Evolutionary conservation across 139 green algal genomes (phyloP).

Genomic region (Mesotaenium endlicherianum): DNA sequence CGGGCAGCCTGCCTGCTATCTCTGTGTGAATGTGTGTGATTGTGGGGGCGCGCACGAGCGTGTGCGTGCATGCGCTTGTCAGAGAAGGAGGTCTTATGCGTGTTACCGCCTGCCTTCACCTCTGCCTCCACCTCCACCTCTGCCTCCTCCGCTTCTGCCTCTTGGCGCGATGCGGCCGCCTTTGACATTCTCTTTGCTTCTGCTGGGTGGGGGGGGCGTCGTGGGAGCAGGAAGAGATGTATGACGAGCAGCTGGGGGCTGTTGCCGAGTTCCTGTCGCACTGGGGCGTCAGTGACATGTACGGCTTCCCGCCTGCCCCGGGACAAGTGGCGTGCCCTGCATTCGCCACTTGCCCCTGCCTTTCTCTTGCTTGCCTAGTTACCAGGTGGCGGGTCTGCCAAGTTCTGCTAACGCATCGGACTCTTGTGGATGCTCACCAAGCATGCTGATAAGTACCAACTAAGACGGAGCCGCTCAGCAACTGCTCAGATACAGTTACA

Average conservation of each 20-base stretch:
- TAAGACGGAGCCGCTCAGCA: too few relatives aligned
- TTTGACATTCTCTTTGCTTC: constrained; percentile 1
- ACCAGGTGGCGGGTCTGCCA: too few relatives aligned
- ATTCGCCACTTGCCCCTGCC: too few relatives aligned
- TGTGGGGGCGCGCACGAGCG: neutral
- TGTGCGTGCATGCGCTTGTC: neutral
- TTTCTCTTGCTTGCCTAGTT: too few relatives aligned
- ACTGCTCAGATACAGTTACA: too few relatives aligned
- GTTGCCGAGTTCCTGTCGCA: constrained; percentile 11
- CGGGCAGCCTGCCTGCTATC: neutral
- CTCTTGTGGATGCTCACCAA: too few relatives aligned
- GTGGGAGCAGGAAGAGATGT: constrained; percentile 3
- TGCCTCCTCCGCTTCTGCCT: neutral
- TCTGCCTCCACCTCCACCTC: neutral
- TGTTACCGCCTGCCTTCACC: neutral
- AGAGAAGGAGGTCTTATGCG: neutral
- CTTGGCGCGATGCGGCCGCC: neutral
- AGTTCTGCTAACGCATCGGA: too few relatives aligned
- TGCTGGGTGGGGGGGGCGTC: neutral
- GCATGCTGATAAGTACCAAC: too few relatives aligned
- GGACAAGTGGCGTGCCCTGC: too few relatives aligned
- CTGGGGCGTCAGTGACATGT: constrained; percentile 10
- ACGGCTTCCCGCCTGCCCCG: too few relatives aligned
- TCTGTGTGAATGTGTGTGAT: neutral
- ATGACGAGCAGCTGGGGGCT: constrained; percentile 18